A percentile compares a stretch with the other conserved stretches of the same genome.
These are phyloP conservation scores for Cyamopsis tetragonoloba DNA, from an alignment of 306 rosid species.

Conservation along the genomic window DNA sequence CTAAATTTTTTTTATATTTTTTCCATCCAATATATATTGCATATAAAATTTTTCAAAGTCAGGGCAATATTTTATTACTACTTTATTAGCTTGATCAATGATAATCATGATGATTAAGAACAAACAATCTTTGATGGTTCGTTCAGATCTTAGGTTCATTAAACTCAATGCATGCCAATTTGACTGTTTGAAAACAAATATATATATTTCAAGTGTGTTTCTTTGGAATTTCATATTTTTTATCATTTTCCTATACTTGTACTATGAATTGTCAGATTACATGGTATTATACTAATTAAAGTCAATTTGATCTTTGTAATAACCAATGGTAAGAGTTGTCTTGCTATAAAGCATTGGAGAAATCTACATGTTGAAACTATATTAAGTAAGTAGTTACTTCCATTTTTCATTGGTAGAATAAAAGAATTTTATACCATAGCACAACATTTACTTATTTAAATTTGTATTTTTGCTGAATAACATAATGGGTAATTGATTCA, in stretches of 20 bases:
- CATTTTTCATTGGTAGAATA: not conserved
- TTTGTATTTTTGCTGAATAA: not conserved
- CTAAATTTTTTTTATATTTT: not conserved
- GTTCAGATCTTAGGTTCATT: slow-evolving; percentile 1
- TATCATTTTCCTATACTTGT: not conserved
- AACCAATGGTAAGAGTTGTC: not conserved
- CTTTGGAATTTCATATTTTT: not conserved
- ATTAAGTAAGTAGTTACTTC: not conserved
- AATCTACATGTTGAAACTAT: not conserved
- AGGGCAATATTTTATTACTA: not conserved
- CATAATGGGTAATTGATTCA: no score
- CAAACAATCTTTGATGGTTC: not conserved
- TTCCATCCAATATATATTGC: not conserved
- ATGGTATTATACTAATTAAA: not conserved
- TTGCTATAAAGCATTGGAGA: not conserved
- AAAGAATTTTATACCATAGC: not conserved
- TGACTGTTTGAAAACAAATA: not conserved
- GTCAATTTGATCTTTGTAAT: not conserved
- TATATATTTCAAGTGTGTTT: not conserved
- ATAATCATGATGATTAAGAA: not conserved
- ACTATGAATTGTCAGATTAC: not conserved
- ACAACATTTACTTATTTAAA: not conserved
- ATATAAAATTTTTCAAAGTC: no score
- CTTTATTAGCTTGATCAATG: not conserved
- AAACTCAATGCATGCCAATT: not conserved